A percentile compares a stretch with the other conserved stretches of the same genome.
Conservation (phyloP, 2,329 filamentous ascomycete genomes). For the Sclerotinia trifoliorum region DNA sequence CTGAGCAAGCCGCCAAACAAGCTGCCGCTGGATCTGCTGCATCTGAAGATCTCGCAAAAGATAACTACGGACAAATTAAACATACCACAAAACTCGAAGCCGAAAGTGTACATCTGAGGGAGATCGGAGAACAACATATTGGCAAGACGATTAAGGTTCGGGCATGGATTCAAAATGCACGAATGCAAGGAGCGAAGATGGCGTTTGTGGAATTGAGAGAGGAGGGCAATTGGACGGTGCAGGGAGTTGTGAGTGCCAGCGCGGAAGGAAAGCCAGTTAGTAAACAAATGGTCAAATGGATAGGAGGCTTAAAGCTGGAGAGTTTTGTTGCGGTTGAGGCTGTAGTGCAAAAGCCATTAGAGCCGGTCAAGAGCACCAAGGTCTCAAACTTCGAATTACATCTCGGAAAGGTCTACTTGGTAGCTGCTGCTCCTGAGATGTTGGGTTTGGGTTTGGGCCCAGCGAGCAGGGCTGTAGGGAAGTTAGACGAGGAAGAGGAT, state of each 20-base stretch:
- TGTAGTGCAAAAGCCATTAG: conserved; percentile 74
- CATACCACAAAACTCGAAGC: conserved; percentile 55
- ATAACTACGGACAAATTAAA: conserved; percentile 75
- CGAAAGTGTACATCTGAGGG: conserved; percentile 58
- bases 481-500: conserved; percentile 61
- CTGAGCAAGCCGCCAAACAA: conserved; percentile 72
- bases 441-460: conserved; percentile 58
- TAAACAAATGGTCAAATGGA: conserved; percentile 94
- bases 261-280: conserved; percentile 63
- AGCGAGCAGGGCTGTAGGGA: conserved; percentile 55
- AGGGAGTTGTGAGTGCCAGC: conserved; percentile 72
- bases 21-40: conserved; percentile 63
- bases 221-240: conserved; percentile 72
- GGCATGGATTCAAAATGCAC: conserved; percentile 81
- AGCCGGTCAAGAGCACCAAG: conserved; percentile 83
- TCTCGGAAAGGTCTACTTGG: conserved; percentile 78
- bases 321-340: conserved; percentile 81
- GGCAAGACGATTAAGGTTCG: conserved; percentile 74
- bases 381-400: conserved; percentile 83
- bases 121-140: conserved; percentile 62
- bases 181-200: conserved; percentile 87
- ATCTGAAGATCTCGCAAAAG: conserved; percentile 64
- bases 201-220: conserved; percentile 83
- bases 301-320: conserved; percentile 70
- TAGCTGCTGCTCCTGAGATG: conserved; percentile 61